Percentiles rank a stretch among this genome's conserved stretches.
Conservation (phyloP, 345 rosid genomes). For the Iberis pinnata region DNA sequence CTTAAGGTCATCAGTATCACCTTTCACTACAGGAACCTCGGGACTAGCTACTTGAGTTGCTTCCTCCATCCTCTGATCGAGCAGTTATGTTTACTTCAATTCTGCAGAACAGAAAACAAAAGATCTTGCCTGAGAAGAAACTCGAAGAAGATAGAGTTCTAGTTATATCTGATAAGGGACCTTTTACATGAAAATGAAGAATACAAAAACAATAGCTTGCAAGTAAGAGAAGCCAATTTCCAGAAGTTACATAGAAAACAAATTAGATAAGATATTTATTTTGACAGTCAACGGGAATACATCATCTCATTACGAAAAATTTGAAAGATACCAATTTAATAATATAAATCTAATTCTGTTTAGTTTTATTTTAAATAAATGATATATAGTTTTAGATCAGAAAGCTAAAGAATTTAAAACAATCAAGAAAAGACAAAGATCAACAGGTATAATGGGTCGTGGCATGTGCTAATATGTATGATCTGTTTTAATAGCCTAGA, state of each 20-base stretch:
- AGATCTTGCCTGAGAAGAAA: constrained; percentile 11
- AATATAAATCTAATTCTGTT: constrained; percentile 7
- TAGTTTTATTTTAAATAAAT: neutral
- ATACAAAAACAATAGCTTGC: constrained; percentile 30
- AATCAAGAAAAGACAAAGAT: constrained; percentile 29
- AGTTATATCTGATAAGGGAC: neutral
- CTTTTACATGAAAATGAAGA: neutral
- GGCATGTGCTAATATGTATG: constrained; percentile 23
- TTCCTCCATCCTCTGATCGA: constrained; percentile 50
- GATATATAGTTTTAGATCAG: constrained; percentile 7
- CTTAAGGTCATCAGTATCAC: constrained; percentile 31
- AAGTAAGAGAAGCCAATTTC: constrained; percentile 22
- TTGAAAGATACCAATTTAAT: constrained; percentile 17
- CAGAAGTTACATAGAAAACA: constrained; percentile 3
- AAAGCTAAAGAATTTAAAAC: constrained; percentile 23
- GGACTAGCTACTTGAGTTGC: constrained; percentile 37
- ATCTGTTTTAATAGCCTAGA: constrained; percentile 11
- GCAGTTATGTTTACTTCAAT: constrained; percentile 6
- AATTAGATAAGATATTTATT: constrained; percentile 24
- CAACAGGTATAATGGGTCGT: constrained; percentile 14
- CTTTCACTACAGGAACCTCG: constrained; percentile 50
- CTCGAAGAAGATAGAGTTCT: constrained; percentile 5
- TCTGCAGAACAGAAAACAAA: constrained; percentile 14
- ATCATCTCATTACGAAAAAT: constrained; percentile 12
- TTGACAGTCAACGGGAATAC: constrained; percentile 20